phyloP scores from a whole-genome alignment of 1,284 basidiomycete species.

The Malassezia sympodialis region DNA sequence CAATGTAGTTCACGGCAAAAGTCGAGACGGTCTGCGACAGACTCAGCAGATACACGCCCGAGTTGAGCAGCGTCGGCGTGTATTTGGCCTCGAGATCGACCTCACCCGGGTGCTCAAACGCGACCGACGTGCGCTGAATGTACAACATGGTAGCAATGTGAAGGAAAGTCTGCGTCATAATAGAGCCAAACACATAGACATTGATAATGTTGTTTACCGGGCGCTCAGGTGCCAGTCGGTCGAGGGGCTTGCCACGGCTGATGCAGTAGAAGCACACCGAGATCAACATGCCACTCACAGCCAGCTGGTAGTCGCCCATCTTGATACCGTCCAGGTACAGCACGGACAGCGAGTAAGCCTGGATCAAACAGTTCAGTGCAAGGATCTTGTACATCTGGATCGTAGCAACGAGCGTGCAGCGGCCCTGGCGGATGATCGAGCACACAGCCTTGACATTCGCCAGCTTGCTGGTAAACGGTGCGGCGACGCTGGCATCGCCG shows the following conservation, averaged over 20 bases:
- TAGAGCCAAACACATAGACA: conserved; percentile 39
- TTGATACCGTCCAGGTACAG: conserved; percentile 45
- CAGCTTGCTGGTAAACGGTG: conserved; percentile 45
- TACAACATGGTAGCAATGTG: conserved; percentile 43
- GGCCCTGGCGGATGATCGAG: conserved; percentile 44
- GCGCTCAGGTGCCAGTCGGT: conserved; percentile 37
- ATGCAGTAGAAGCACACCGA: conserved; percentile 46
- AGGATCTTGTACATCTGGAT: conserved; percentile 49
- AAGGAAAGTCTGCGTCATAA: conserved; percentile 42
- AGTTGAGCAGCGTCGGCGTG: conserved; percentile 41
- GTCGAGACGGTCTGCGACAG: conserved; percentile 42
- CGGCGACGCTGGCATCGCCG: conserved; percentile 44
- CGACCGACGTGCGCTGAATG: conserved; percentile 26
- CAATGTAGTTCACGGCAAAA: conserved; percentile 47
- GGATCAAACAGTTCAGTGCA: conserved; percentile 45
- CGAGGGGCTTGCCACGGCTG: conserved; percentile 39
- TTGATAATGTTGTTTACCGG: conserved; percentile 43
- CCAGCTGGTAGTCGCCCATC: conserved; percentile 45
- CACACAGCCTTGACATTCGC: conserved; percentile 32
- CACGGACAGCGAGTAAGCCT: conserved; percentile 42
- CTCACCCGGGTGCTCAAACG: conserved; percentile 31
- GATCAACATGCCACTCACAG: conserved; percentile 41
- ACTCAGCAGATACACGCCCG: conserved; percentile 42
- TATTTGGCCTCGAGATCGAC: conserved; percentile 45
- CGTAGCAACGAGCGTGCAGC: conserved; percentile 44